Evolutionary conservation across 805 yeast genomes (phyloP), one percentile per base, ranked within the genome.

Genomic region (Yarrowia sp.): DNA sequence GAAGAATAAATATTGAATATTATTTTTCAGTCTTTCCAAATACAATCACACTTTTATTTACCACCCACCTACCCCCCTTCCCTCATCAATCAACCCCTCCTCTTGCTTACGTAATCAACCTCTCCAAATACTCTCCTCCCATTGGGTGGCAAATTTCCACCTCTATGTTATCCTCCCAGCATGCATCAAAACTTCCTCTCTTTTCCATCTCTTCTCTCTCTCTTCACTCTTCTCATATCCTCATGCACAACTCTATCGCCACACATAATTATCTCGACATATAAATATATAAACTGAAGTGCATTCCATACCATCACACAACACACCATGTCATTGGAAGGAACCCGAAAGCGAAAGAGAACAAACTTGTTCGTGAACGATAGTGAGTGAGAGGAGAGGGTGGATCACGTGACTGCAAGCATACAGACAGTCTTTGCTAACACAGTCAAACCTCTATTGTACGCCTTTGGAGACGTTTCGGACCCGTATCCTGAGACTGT

Each of bases 401-500:
- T 3, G 7, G 32, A 26, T 26, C 32, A 26, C 7, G 32, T 26
- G 32, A 26, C 7, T 26, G 32, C 1, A 0, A 26, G 4, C 32
- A 26, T 26, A 26, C 32, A 26, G 19, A 26, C 32, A 26, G 32
- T 26, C 32, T 26, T 26, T 26, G 8, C 61, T 55, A 63, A 63
- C 63, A 2, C 53, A 73, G 75, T 88, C 41, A 84, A 85, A 71
- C 82, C 89, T 0, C 76, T 89, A 61, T 77, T 89, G 68, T 89
- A 86, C 72, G 92, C 92, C 0, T 89, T 84, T 75, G 94, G 94
- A 1, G 94, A 89, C 74, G 88, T 85, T 1, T 78, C 84, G n/a
- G 82, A 86, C 55, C 94, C 94, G 0, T 80, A 86, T 53, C 82
- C 85, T 12, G 91, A 88, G 69, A 87, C 91, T 0, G 86, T 87